Conservation (phyloP, 768 basidiomycete genomes). For the Lyophyllum decastes region DNA sequence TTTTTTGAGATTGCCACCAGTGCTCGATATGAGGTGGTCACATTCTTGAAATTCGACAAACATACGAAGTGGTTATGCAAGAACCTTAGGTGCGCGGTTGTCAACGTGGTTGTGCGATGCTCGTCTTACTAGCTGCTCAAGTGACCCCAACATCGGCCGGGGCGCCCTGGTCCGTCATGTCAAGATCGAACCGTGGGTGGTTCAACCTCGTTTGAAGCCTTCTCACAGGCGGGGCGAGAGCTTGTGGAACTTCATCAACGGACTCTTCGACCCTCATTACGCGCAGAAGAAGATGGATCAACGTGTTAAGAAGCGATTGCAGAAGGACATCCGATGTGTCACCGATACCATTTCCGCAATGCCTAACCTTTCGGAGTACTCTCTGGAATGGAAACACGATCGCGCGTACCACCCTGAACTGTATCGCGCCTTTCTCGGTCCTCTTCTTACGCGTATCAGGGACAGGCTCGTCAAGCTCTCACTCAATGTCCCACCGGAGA, state of each 20-base stretch:
- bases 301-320: conserved; percentile 33
- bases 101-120: not conserved
- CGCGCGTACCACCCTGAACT: conserved; percentile 34
- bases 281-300: conserved; percentile 32
- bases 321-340: conserved; percentile 36
- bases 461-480: conserved; percentile 31
- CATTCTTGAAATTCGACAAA: conserved; percentile 20
- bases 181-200: conserved; percentile 41
- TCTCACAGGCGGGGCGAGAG: conserved; percentile 29
- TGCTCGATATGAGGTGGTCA: conserved; percentile 20
- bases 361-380: conserved; percentile 35
- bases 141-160: conserved; percentile 27
- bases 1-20: conserved; percentile 20
- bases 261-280: conserved; percentile 30
- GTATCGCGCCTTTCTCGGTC: conserved; percentile 36
- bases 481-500: conserved; percentile 40
- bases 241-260: conserved; percentile 26
- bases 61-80: conserved; percentile 22
- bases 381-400: conserved; percentile 40
- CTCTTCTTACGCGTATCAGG: conserved; percentile 34
- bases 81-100: conserved; percentile 20
- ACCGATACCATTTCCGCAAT: conserved; percentile 33
- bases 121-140: conserved; percentile 3
- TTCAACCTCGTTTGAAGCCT: conserved; percentile 34
- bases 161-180: conserved; percentile 34